phyloP scores from a whole-genome alignment of 179 eudicot genomes.

The Amaranthus tricolor region DNA sequence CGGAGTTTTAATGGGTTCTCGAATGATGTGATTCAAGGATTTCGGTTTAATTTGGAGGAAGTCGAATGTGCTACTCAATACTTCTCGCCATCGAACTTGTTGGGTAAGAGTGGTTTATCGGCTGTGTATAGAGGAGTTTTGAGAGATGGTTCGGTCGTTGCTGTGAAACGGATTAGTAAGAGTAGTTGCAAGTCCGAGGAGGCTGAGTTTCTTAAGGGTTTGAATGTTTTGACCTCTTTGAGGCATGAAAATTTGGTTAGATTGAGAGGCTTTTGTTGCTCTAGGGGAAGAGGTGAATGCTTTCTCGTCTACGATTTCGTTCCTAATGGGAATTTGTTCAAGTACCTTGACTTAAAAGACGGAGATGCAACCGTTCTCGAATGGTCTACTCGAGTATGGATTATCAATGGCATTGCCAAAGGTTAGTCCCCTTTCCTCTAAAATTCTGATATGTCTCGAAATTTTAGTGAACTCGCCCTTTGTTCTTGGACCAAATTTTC shows the following conservation, averaged over 20 bases:
- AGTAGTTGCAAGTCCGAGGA: conserved; percentile 88
- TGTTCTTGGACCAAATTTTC: no score
- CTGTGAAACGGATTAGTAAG: conserved; percentile 70
- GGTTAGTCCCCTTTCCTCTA: conserved; percentile 40
- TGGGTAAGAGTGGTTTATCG: conserved; percentile 59
- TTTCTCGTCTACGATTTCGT: conserved; percentile 77
- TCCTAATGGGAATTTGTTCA: conserved; percentile 65
- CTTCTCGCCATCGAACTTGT: conserved; percentile 53
- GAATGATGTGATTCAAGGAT: conserved; percentile 49
- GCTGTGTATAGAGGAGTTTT: conserved; percentile 70
- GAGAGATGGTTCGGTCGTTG: conserved; percentile 78
- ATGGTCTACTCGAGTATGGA: conserved; percentile 72
- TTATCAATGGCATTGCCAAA: conserved; percentile 85
- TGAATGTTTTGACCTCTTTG: conserved; percentile 61
- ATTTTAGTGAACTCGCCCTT: neutral
- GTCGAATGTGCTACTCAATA: conserved; percentile 68
- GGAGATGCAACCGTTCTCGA: conserved; percentile 63
- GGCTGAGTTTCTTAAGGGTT: conserved; percentile 74
- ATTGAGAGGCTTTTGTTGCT: conserved; percentile 86
- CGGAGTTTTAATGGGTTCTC: conserved; percentile 42
- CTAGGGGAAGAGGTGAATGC: conserved; percentile 86
- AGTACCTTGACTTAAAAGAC: conserved; percentile 64
- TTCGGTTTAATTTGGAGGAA: conserved; percentile 66
- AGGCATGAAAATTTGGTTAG: conserved; percentile 71
- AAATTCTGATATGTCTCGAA: neutral